Base-by-base conservation (phyloP, 371 early-diverging fungal species). In the Mucor saturninus region DNA sequence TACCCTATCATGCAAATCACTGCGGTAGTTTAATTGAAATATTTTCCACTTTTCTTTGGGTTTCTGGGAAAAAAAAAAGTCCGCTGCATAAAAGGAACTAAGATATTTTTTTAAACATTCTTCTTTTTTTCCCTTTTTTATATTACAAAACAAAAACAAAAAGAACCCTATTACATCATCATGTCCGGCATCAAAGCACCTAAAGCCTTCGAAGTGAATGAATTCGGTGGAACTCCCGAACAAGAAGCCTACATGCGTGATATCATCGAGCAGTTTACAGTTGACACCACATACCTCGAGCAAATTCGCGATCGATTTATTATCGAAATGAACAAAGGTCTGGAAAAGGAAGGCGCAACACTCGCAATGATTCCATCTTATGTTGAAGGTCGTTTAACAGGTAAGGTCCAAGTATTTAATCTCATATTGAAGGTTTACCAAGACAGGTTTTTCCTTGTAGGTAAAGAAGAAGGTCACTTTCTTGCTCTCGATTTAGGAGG, bases 401-500 rank as follows among this genome's bases (percentile, higher is more conserved):
- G 83, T 77, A 65, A 57, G 37, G 15, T 55, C 35, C 35, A 35
- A 8, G 35, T 2, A 40, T 32, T 56, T 14, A 31, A 31, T 45
- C 32, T 13, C 32, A 31, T 21, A 43, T 5, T n/a, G 15, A 5
- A 43, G 14, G 5, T 21, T 5, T 14, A n/a, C 3, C 1, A 30
- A 38, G 11, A 53, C 35, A n/a, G 31, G 5, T 15, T 57, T 1
- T 15, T 39, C n/a, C 21, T 21, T 21, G 21, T 21, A 71, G 62
- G 60, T 14, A 61, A 86, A 67, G 97, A 97, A 76, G 82, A 80
- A 31, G 97, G 97, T 39, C 76, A 87, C 32, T 95, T 84, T 72
- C 82, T 98, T 48, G 96, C 96, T 13, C 82, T 98, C 59, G 98
- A 98, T 70, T 81, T 98, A 45, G 98, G 97, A 56, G 98, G 98